phyloP scores from a whole-genome alignment of 2,329 filamentous ascomycete genomes.

The Fonsecaea erecta region DNA sequence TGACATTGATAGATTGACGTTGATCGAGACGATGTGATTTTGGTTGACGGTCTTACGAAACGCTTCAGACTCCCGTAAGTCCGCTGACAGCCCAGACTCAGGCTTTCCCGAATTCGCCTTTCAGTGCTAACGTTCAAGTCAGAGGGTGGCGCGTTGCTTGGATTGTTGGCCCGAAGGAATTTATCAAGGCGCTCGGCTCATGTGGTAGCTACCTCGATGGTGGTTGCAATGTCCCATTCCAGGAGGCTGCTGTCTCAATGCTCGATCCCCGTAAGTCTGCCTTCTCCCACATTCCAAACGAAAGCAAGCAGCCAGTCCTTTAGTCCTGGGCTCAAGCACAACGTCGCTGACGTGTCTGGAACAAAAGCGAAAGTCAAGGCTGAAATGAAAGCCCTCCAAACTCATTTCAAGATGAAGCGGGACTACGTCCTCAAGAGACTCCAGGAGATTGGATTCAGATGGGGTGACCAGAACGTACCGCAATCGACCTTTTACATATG shows the following conservation, averaged over 20 bases:
- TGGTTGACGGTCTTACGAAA: constrained; percentile 96
- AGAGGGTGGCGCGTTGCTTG: constrained; percentile 90
- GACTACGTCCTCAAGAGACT: constrained; percentile 86
- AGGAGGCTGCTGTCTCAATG: constrained; percentile 90
- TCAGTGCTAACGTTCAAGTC: not conserved
- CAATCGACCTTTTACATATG: constrained; percentile 95
- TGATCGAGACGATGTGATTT: constrained; percentile 85
- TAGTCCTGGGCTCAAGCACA: not conserved
- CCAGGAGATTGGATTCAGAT: constrained; percentile 77
- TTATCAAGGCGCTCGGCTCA: constrained; percentile 88
- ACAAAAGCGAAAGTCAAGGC: constrained; percentile 64
- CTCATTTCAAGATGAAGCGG: constrained; percentile 89
- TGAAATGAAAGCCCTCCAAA: constrained; percentile 89
- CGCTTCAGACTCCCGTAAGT: constrained; percentile 79
- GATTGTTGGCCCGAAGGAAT: constrained; percentile 95
- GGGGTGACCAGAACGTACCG: constrained; percentile 73
- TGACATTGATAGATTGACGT: constrained; percentile 63
- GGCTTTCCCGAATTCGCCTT: not conserved
- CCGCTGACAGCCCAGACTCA: not conserved
- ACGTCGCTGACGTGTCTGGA: not conserved
- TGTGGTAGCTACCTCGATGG: constrained; percentile 95
- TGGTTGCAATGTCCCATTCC: constrained; percentile 92
- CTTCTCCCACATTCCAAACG: not conserved
- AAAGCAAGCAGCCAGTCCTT: not conserved
- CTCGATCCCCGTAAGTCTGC: constrained; percentile 67